phyloP scores from a whole-genome alignment of 2,329 filamentous ascomycete species.

The Juglanconis juglandina region DNA sequence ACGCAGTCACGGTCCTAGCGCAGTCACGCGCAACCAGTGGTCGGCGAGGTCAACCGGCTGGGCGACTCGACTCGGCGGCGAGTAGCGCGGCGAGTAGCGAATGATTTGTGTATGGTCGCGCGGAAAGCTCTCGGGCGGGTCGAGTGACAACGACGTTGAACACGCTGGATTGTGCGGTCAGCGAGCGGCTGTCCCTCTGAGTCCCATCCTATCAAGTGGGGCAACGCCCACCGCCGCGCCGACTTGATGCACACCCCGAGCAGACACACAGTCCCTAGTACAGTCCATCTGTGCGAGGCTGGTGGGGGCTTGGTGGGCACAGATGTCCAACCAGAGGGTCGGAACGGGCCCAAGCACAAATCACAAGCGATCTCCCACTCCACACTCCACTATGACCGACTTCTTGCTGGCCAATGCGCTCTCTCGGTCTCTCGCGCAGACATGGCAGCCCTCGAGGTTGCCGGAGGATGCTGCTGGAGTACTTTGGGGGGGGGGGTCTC shows the following conservation, averaged over 20 bases:
- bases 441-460: neutral
- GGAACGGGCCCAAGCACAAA: slow-evolving; percentile 8
- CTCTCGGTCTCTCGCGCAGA: slow-evolving; percentile 6
- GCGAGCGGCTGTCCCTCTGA: slow-evolving; percentile 15
- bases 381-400: neutral
- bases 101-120: slow-evolving; percentile 6
- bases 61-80: neutral
- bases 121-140: slow-evolving; percentile 1
- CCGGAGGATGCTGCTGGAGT: neutral
- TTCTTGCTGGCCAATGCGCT: slow-evolving; percentile 5
- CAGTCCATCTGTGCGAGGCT: slow-evolving; percentile 7
- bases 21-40: slow-evolving; percentile 8
- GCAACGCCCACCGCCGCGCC: slow-evolving; percentile 13
- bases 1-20: neutral
- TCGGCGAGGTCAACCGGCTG: slow-evolving; percentile 6
- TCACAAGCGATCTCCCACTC: slow-evolving; percentile 14
- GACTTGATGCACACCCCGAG: slow-evolving; percentile 20
- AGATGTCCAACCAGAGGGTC: slow-evolving; percentile 13
- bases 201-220: slow-evolving; percentile 20
- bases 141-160: slow-evolving; percentile 4
- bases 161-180: slow-evolving; percentile 21
- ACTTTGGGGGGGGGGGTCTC: neutral
- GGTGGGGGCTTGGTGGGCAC: slow-evolving; percentile 6
- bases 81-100: slow-evolving; percentile 8
- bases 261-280: slow-evolving; percentile 1